A percentile compares a stretch with the other conserved stretches of the same genome.
These are phyloP conservation scores for Musa troglodytarum DNA, from an alignment of 176 grass and related monocot genomes.

Conservation along the genomic window DNA sequence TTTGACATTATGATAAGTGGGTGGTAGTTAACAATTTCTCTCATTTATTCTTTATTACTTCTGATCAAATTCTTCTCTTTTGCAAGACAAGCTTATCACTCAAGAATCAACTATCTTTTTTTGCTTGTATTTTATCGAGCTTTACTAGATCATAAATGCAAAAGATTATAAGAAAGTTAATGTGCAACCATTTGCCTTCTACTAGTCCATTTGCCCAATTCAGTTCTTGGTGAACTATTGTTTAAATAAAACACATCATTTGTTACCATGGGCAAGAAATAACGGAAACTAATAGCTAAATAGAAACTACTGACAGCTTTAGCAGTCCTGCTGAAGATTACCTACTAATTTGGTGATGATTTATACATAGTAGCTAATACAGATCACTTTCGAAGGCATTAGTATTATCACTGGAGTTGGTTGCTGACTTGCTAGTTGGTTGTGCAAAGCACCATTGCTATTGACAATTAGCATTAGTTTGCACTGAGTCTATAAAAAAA, in stretches of 20 bases:
- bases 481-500: too few species aligned
- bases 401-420: too few species aligned
- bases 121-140: background rate
- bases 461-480: too few species aligned
- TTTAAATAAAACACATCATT: background rate
- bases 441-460: too few species aligned
- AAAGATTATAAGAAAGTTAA: background rate
- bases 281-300: background rate
- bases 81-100: background rate
- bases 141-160: background rate
- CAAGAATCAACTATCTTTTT: background rate
- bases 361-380: too few species aligned
- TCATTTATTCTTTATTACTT: background rate
- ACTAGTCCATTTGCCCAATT: background rate
- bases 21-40: background rate
- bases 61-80: background rate
- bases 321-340: too few species aligned
- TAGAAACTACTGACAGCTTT: background rate
- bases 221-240: background rate
- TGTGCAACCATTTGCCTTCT: background rate
- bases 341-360: background rate
- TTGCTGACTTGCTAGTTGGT: too few species aligned
- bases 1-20: background rate
- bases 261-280: background rate
- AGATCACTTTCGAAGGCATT: background rate